phyloP scores from a whole-genome alignment of 2,329 filamentous ascomycete genomes.

The Rutstroemia sp. region DNA sequence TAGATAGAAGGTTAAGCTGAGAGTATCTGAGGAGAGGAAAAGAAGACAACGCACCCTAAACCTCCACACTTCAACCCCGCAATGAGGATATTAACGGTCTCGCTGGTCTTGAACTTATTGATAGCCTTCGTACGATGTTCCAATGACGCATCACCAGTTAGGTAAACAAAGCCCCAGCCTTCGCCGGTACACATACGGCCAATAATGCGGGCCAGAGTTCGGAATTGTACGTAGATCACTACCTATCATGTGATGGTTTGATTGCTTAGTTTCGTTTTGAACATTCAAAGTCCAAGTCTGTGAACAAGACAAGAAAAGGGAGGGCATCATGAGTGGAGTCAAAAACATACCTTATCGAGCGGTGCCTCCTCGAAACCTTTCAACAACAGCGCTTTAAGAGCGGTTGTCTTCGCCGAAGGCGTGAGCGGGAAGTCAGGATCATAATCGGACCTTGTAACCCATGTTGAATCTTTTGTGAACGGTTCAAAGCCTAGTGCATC shows the following conservation, averaged over 20 bases:
- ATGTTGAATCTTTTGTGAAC: slow-evolving; percentile 14
- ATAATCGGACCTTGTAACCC: slow-evolving; percentile 21
- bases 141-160: slow-evolving; percentile 41
- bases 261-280: not conserved
- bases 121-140: slow-evolving; percentile 39
- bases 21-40: not conserved
- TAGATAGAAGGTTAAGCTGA: not conserved
- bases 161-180: slow-evolving; percentile 36
- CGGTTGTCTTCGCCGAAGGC: slow-evolving; percentile 34
- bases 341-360: slow-evolving; percentile 36
- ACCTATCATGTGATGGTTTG: slow-evolving; percentile 13
- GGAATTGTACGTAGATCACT: slow-evolving; percentile 53
- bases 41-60: slow-evolving; percentile 20
- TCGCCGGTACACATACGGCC: slow-evolving; percentile 41
- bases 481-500: slow-evolving; percentile 25
- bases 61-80: slow-evolving; percentile 51
- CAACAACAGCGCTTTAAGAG: slow-evolving; percentile 30
- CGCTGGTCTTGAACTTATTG: slow-evolving; percentile 36
- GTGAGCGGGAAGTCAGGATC: slow-evolving; percentile 24
- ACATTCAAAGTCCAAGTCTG: not conserved
- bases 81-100: slow-evolving; percentile 40
- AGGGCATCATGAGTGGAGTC: not conserved
- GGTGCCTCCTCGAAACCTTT: slow-evolving; percentile 37
- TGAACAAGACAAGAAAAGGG: not conserved
- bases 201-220: slow-evolving; percentile 45